Evolutionary conservation across 345 rosid genomes (phyloP).

Genomic region (Citrus reticulata): DNA sequence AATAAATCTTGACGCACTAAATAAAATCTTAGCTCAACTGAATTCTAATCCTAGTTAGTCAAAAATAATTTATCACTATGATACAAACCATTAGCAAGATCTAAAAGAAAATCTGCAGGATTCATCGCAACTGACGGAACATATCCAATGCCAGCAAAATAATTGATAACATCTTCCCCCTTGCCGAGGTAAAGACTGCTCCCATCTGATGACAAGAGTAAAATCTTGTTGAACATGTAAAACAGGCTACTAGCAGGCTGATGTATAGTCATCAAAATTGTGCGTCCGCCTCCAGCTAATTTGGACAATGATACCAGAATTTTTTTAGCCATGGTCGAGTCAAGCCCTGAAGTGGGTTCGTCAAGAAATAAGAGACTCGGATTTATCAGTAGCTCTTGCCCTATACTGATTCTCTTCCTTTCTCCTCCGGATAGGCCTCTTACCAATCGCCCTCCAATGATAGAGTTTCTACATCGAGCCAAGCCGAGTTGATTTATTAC

Average conservation of each 20-base stretch:
- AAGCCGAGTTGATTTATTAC: slow-evolving; percentile 42
- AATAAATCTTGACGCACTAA: too few relatives aligned
- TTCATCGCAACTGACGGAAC: slow-evolving; percentile 48
- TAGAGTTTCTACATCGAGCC: slow-evolving; percentile 39
- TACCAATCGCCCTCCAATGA: slow-evolving; percentile 35
- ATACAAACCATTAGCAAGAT: slow-evolving; percentile 53
- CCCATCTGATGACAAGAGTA: slow-evolving; percentile 49
- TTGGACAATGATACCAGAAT: slow-evolving; percentile 43
- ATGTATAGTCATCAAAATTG: slow-evolving; percentile 56
- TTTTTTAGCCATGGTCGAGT: slow-evolving; percentile 59
- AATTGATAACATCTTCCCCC: slow-evolving; percentile 43
- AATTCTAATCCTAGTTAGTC: too few relatives aligned
- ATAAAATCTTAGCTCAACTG: too few relatives aligned
- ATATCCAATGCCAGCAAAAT: slow-evolving; percentile 41
- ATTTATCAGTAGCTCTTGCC: slow-evolving; percentile 56
- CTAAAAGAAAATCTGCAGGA: slow-evolving; percentile 58
- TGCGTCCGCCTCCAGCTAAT: slow-evolving; percentile 44
- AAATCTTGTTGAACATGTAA: slow-evolving; percentile 60
- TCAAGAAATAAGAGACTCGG: slow-evolving; percentile 58
- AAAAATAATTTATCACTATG: fast-evolving
- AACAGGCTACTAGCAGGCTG: slow-evolving; percentile 67
- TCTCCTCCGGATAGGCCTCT: slow-evolving; percentile 65
- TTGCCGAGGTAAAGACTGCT: slow-evolving; percentile 49
- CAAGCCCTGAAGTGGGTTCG: slow-evolving; percentile 65
- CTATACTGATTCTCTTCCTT: slow-evolving; percentile 57